phyloP scores from a whole-genome alignment of 257 asterid species.

The Galeopsis tetrahit region DNA sequence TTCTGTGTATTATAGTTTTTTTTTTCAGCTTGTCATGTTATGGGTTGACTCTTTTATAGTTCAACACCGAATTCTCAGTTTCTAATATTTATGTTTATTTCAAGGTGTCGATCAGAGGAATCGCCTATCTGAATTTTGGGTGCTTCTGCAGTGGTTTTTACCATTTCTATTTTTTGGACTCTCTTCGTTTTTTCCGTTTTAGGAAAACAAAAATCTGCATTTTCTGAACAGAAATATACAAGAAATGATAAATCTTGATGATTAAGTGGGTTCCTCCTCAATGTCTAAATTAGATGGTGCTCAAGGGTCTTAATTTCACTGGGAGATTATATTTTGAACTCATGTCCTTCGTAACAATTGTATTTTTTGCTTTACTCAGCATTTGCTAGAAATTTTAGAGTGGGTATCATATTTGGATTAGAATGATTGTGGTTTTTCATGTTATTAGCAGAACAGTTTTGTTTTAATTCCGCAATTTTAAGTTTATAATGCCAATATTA shows the following conservation, averaged over 20 bases:
- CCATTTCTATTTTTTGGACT: not conserved
- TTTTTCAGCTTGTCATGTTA: slow-evolving; percentile 20
- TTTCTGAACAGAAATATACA: not conserved
- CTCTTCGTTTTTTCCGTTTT: not conserved
- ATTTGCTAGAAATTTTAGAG: slow-evolving; percentile 1
- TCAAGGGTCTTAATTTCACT: not conserved
- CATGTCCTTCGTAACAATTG: not conserved
- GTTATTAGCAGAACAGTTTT: not conserved
- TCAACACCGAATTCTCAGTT: slow-evolving; percentile 23
- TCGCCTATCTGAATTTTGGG: slow-evolving; percentile 18
- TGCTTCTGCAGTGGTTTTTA: not conserved
- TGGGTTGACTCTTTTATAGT: slow-evolving; percentile 21
- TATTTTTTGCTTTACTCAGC: not conserved
- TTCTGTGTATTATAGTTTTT: slow-evolving; percentile 8
- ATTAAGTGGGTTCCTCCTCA: not conserved
- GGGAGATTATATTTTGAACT: not conserved
- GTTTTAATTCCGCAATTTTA: not conserved
- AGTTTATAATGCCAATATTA: slow-evolving; percentile 2
- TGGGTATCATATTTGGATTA: slow-evolving; percentile 11
- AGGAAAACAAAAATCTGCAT: not conserved
- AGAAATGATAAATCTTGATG: slow-evolving; percentile 15
- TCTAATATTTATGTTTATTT: slow-evolving; percentile 20
- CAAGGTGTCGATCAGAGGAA: slow-evolving; percentile 14
- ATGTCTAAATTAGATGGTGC: slow-evolving; percentile 11
- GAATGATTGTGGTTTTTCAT: not conserved